Evolutionary conservation across 495 filamentous ascomycete genomes (phyloP), one percentile per base, ranked within the genome.

Genomic region (Penicillium bovifimosum): DNA sequence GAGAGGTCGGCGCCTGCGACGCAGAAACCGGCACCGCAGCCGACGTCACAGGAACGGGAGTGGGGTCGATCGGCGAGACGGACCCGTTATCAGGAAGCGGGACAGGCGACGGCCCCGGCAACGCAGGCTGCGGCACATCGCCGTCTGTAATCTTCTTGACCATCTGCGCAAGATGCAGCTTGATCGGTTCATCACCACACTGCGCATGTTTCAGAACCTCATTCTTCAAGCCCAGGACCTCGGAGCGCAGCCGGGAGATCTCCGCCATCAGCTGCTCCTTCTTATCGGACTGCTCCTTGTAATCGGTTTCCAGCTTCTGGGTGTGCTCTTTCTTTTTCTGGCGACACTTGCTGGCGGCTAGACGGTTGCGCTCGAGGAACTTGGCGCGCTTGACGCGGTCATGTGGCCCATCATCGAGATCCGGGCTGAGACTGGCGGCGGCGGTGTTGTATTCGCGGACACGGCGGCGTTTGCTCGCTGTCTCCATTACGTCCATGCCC

Each of bases 261-360:
- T 95, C 29, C 75, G 85, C 7, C 57, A 71, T 16, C 81, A 96
- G 61, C 78, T 91, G 50, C 76, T 81, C 50, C 71, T 81, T 53
- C 78, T 95, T 45, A 68, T 90, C 51, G 62, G 76, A 45, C 29
- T 75, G 64, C 20, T 73, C 64, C 10, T 72, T 71, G 36, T 61
- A 68, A 2, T 58, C 62, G 3, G 41, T 55, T 54, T 87, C 82
- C 3, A 88, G 70, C 24, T 80, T 76, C 35, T 79, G 70, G 6
- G 84, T 83, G 65, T 82, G 85, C 55, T 84, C 80, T 63, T 92
- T 95, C 69, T 93, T 92, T 76, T 91, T 92, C 64, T 86, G 82
- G 2, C 90, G 81, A 62, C 90, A 95, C 59, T 95, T 96, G 67
- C 81, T 88, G 0, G 90, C 90, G 5, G 90, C 90, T 5, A 91